phyloP scores from a whole-genome alignment of 208 protist species.

The Leishmania gerbilli region DNA sequence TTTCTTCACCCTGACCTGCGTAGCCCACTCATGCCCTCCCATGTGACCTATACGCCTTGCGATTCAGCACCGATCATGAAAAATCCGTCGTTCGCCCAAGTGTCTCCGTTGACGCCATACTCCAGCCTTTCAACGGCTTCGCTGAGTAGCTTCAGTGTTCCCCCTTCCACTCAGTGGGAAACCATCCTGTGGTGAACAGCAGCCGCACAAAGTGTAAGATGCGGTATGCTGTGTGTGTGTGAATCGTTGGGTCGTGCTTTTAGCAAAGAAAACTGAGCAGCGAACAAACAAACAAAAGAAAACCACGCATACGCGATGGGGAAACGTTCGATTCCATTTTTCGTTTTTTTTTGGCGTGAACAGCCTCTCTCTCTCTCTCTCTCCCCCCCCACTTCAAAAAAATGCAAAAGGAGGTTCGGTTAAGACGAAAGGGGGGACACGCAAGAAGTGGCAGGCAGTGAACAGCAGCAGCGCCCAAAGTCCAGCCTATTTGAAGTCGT shows the following conservation, averaged over 20 bases:
- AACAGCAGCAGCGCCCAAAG: neutral
- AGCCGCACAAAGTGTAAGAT: neutral
- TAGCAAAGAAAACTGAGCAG: neutral
- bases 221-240: neutral
- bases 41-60: neutral
- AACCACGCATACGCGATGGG: neutral
- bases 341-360: neutral
- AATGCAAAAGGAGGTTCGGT: neutral
- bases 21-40: neutral
- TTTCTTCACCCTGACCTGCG: conserved; percentile 47
- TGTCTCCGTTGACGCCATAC: conserved; percentile 4
- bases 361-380: too few species aligned
- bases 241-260: neutral
- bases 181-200: neutral
- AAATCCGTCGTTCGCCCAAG: neutral
- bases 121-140: conserved; percentile 10
- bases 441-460: neutral
- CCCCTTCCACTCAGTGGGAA: neutral
- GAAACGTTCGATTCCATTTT: neutral
- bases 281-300: too few species aligned
- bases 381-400: neutral
- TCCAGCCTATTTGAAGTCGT: neutral
- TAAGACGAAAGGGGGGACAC: neutral
- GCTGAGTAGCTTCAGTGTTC: neutral
- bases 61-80: neutral